Percentiles rank a stretch among this genome's conserved stretches.
These are phyloP conservation scores for Canavalia gladiata DNA, from an alignment of 306 rosid genomes.

Conservation along the genomic window DNA sequence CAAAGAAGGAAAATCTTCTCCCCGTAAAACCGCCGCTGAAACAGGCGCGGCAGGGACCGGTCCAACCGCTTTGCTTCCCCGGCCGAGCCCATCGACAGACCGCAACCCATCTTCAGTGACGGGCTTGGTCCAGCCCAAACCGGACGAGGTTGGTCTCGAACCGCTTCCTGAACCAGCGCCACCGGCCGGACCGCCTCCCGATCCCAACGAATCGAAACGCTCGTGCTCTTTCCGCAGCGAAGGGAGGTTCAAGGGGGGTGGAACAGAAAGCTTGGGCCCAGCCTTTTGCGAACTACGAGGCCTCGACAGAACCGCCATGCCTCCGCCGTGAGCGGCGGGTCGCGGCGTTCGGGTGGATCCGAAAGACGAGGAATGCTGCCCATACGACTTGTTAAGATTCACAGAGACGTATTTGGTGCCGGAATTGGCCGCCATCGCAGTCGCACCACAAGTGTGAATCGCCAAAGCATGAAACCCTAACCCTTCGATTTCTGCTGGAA, in stretches of 20 bases:
- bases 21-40: slow-evolving; percentile 69
- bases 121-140: slow-evolving; percentile 95
- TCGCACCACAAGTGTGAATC: slow-evolving; percentile 55
- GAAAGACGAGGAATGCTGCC: slow-evolving; percentile 64
- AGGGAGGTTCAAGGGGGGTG: slow-evolving; percentile 99
- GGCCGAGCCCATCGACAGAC: slow-evolving; percentile 48
- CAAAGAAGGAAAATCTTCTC: slow-evolving; percentile 96
- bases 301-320: slow-evolving; percentile 84
- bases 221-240: slow-evolving; percentile 91
- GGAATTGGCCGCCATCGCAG: slow-evolving; percentile 97
- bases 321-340: slow-evolving; percentile 52
- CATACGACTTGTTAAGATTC: slow-evolving; percentile 97
- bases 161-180: slow-evolving; percentile 75
- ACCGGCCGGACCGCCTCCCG: slow-evolving; percentile 69
- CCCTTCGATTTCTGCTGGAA: slow-evolving; percentile 40
- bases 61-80: slow-evolving; percentile 55
- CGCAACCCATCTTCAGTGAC: slow-evolving; percentile 52
- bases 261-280: slow-evolving; percentile 94
- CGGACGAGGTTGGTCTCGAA: slow-evolving; percentile 77
- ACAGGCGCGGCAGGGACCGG: slow-evolving; percentile 12
- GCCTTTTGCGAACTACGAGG: slow-evolving; percentile 94
- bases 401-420: slow-evolving; percentile 90
- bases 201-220: slow-evolving; percentile 80
- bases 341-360: slow-evolving; percentile 67
- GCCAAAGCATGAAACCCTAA: slow-evolving; percentile 80